Evolutionary conservation across 2,329 filamentous ascomycete species (phyloP).

Genomic region (Colletotrichum higginsianum): DNA sequence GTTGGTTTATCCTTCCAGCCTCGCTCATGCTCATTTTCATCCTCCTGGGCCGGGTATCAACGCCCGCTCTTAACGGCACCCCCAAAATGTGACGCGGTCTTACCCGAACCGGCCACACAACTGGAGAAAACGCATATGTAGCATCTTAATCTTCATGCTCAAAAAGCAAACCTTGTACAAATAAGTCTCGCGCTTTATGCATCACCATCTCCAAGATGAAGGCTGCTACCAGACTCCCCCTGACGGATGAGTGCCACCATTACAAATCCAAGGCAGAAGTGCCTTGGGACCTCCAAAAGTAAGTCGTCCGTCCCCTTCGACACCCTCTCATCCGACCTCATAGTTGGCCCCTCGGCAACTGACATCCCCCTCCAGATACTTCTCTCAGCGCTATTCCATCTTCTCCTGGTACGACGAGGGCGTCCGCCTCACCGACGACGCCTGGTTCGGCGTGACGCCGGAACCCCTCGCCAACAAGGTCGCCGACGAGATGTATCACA

Average conservation of each 20-base stretch:
- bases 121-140: no score
- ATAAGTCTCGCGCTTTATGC: constrained; percentile 24
- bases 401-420: constrained; percentile 91
- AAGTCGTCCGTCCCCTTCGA: constrained; percentile 45
- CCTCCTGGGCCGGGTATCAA: constrained; percentile 9
- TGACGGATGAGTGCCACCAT: constrained; percentile 79
- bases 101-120: not conserved
- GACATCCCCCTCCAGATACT: constrained; percentile 75
- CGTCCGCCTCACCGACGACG: constrained; percentile 90
- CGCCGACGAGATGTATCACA: constrained; percentile 77
- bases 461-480: constrained; percentile 91
- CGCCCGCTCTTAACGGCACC: not conserved
- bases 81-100: constrained; percentile 17
- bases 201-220: constrained; percentile 51
- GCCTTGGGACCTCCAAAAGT: constrained; percentile 90
- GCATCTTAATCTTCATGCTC: not conserved
- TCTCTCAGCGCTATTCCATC: constrained; percentile 88
- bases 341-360: not conserved
- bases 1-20: constrained; percentile 19
- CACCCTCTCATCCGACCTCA: not conserved
- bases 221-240: constrained; percentile 61
- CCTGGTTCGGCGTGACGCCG: constrained; percentile 97
- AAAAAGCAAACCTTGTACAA: not conserved
- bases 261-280: constrained; percentile 81
- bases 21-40: constrained; percentile 45